These are phyloP conservation scores for Apiospora saccharicola DNA, from an alignment of 2,329 filamentous ascomycete genomes.

Conservation along the genomic window DNA sequence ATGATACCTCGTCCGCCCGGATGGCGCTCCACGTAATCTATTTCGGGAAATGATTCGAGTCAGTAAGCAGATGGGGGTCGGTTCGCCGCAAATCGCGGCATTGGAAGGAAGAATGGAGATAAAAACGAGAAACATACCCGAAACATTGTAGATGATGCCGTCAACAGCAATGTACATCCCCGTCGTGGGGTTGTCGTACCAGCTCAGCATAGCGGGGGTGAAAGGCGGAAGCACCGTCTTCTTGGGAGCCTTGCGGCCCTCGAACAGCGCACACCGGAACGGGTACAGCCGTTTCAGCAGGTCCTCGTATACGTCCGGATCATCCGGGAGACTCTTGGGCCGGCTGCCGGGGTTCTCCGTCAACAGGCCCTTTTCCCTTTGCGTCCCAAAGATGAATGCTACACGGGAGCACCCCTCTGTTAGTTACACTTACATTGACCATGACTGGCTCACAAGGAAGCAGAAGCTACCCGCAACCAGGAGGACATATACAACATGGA, in stretches of 20 bases:
- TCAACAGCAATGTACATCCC: conserved; percentile 31
- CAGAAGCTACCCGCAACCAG: neutral
- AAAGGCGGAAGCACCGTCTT: conserved; percentile 21
- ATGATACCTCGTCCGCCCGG: conserved; percentile 31
- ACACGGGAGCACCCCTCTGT: neutral
- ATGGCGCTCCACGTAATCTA: conserved; percentile 31
- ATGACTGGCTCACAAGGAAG: neutral
- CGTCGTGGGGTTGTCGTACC: conserved; percentile 31
- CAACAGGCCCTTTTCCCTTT: conserved; percentile 5
- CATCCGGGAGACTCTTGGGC: conserved; percentile 2
- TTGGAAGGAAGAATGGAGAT: neutral
- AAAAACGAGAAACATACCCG: conserved; percentile 26
- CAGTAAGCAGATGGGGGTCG: too few species aligned
- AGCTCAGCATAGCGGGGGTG: conserved; percentile 29
- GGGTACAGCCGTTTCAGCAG: conserved; percentile 26
- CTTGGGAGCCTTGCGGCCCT: neutral
- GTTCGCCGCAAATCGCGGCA: too few species aligned
- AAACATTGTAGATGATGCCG: conserved; percentile 31
- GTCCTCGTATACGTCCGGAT: conserved; percentile 23
- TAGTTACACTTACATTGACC: neutral
- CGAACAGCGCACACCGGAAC: conserved; percentile 29
- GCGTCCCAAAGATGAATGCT: neutral
- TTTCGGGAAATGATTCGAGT: too few species aligned
- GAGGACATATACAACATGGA: neutral
- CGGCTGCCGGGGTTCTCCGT: conserved; percentile 20